Evolutionary conservation across 1,139 yeast species (phyloP).

Genomic region (Yamadazyma triangularis): DNA sequence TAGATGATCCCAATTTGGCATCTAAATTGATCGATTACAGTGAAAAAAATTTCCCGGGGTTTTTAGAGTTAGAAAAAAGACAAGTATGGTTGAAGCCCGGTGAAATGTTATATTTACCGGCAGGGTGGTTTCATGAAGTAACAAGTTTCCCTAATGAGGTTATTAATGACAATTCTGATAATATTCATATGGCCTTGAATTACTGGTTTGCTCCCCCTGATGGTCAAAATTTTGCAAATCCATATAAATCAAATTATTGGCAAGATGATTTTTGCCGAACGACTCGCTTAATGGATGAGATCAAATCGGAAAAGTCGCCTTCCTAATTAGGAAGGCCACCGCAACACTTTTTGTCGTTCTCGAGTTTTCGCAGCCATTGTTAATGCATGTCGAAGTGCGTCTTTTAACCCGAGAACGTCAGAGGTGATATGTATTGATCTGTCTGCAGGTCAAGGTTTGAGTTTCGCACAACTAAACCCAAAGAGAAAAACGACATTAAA

Average conservation of each 20-base stretch:
- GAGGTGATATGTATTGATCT: too few relatives aligned
- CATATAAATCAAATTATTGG: slow-evolving; percentile 53
- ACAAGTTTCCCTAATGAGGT: slow-evolving; percentile 49
- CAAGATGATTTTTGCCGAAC: slow-evolving; percentile 30
- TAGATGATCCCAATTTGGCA: slow-evolving; percentile 22
- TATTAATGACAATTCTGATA: slow-evolving; percentile 10
- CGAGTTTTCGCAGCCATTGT: not conserved
- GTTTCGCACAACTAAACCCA: too few relatives aligned
- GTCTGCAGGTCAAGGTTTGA: too few relatives aligned
- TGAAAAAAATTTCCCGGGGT: slow-evolving; percentile 41
- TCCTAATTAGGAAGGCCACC: not conserved
- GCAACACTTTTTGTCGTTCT: not conserved
- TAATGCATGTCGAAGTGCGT: too few relatives aligned
- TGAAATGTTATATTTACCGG: slow-evolving; percentile 64
- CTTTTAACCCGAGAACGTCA: too few relatives aligned
- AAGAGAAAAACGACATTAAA: too few relatives aligned
- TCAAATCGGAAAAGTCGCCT: not conserved
- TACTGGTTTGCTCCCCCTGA: slow-evolving; percentile 74
- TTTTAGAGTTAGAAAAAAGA: slow-evolving; percentile 20
- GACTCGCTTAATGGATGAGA: not conserved
- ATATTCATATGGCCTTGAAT: slow-evolving; percentile 58
- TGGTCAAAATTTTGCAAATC: slow-evolving; percentile 18
- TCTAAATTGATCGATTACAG: slow-evolving; percentile 24
- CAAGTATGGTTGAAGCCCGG: slow-evolving; percentile 52
- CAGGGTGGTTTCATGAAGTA: slow-evolving; percentile 83